phyloP scores from a whole-genome alignment of 345 rosid genomes.

The Litchi chinensis region DNA sequence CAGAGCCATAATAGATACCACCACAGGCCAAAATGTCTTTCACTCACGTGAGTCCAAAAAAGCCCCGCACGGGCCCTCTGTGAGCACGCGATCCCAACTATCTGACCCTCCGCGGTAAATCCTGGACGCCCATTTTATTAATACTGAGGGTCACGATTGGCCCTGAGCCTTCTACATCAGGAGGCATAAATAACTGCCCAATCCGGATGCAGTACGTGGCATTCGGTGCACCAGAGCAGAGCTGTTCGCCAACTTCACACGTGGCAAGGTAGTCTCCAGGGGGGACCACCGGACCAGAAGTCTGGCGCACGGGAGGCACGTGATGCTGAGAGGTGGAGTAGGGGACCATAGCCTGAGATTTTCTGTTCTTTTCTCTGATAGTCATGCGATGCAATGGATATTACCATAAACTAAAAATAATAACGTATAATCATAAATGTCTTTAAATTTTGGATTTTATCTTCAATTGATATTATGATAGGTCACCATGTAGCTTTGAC shows the following conservation, averaged over 20 bases:
- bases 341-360: background rate
- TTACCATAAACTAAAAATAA: background rate
- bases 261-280: background rate
- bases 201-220: background rate
- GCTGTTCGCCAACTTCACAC: background rate
- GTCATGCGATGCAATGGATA: background rate
- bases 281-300: constrained; percentile 2
- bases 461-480: too few species aligned
- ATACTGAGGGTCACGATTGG: background rate
- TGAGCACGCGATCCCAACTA: background rate
- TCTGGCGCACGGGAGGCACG: constrained; percentile 13
- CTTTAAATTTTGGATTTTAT: background rate
- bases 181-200: background rate
- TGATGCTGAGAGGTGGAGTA: background rate
- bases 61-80: constrained; percentile 12
- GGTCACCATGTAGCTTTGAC: too few species aligned
- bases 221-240: background rate
- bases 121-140: background rate
- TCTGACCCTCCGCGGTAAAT: background rate
- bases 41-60: constrained; percentile 21
- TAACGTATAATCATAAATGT: too few species aligned
- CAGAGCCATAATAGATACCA: background rate
- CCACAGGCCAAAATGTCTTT: background rate
- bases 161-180: background rate
- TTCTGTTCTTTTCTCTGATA: background rate